Base-by-base conservation (phyloP, 176 grass and related monocot species). In the Tillandsia leiboldiana region DNA sequence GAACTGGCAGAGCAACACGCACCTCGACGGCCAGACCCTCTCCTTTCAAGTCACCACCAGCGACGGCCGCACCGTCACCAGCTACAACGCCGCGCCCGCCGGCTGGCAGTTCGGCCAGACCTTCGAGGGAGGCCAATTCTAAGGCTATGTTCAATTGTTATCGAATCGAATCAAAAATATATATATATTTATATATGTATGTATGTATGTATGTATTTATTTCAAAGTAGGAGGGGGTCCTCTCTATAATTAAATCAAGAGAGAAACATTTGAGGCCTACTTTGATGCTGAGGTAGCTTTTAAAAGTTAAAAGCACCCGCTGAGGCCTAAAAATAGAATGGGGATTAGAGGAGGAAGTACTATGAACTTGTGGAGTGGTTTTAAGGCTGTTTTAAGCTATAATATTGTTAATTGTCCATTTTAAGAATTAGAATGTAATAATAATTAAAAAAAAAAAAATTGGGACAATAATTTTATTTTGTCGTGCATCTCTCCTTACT, bases 81-180 rank as follows among this genome's bases (percentile, higher is more conserved):
- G 90, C 78, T 71, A 75, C 50, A 17, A 87, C 58, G 88, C 83
- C 22, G 92, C 81, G 0, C 81, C 86, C 6, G 78, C 81, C 0
- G 71, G 72, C 7, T 96, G 88, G 92, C 67, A 81, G 0, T 96
- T 92, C 53, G 92, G 92, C 3, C 92, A 96, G 71, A 83, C 88
- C 10, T 96, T 92, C 50, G 53, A 90, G 65, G 87, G 83, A 48
- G 54, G 82, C 67, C 87, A 85, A 65, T 85, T 89, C 80, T 89
- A 81, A 65, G 24, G 33, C 58, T 33, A 3, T 5, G 29, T 33
- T 62, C 2, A 47, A 2, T 52, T 79, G 10, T 24, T 69, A 54
- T 64, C 26, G 11, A 64, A 14, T 70, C 29, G 5, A 0, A 42
- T 6, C 5, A 42, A 42, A 4, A 42, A 42, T 33, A 6, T 29